Conservation (phyloP, 768 basidiomycete genomes). For the Calvatia gigantea region DNA sequence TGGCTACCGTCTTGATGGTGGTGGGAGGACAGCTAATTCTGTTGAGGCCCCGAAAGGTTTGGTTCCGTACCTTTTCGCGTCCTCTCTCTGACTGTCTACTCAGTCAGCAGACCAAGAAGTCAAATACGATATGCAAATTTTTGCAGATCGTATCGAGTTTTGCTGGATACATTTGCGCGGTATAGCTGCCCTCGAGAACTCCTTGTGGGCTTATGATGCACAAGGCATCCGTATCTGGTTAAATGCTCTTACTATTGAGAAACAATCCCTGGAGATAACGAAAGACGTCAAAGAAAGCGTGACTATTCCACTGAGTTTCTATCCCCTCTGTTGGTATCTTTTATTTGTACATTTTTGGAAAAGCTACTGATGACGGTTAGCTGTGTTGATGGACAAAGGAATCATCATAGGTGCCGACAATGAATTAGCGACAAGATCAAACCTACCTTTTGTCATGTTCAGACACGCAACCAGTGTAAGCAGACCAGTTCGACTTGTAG, state of each 20-base stretch:
- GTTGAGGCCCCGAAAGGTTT: slow-evolving; percentile 82
- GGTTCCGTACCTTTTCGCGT: slow-evolving; percentile 10
- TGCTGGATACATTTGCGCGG: slow-evolving; percentile 98
- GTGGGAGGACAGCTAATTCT: slow-evolving; percentile 90
- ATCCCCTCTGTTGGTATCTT: slow-evolving; percentile 76
- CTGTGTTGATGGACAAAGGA: slow-evolving; percentile 98
- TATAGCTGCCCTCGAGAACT: slow-evolving; percentile 92
- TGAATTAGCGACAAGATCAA: slow-evolving; percentile 71
- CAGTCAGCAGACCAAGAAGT: slow-evolving; percentile 86
- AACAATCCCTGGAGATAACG: slow-evolving; percentile 33
- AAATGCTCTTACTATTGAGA: slow-evolving; percentile 90
- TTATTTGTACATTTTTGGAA: neutral
- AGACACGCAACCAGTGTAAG: slow-evolving; percentile 86
- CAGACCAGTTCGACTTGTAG: slow-evolving; percentile 7
- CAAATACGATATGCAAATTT: slow-evolving; percentile 95
- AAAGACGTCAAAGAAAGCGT: slow-evolving; percentile 87
- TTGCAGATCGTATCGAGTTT: slow-evolving; percentile 95
- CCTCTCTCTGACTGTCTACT: neutral
- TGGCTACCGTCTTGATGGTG: slow-evolving; percentile 94
- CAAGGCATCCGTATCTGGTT: slow-evolving; percentile 89
- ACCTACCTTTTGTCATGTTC: slow-evolving; percentile 87
- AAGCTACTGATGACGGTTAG: slow-evolving; percentile 37
- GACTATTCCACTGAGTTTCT: slow-evolving; percentile 89
- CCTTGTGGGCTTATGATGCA: slow-evolving; percentile 96
- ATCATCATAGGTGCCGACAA: slow-evolving; percentile 96